These are phyloP conservation scores for Saraca asoca DNA, from an alignment of 331 rosid genomes.

Conservation along the genomic window DNA sequence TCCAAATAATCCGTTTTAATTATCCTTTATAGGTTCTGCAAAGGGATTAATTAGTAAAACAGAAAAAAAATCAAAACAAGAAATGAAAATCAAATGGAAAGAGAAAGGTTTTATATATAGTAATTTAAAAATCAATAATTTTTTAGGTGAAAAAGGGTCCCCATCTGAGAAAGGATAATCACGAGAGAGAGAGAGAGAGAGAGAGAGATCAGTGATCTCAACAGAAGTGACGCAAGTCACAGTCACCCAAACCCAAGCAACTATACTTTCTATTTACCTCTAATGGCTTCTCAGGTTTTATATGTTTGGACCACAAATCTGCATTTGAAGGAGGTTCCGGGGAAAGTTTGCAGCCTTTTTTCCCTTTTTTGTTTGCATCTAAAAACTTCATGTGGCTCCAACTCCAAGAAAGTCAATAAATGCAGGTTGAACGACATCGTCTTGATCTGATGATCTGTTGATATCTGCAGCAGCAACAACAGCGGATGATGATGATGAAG, in stretches of 20 bases:
- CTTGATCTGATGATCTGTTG: background rate
- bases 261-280: conserved; percentile 54
- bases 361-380: too few relatives aligned
- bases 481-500: conserved; percentile 43
- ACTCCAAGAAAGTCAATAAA: conserved; percentile 96
- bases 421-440: conserved; percentile 49
- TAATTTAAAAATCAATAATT: conserved; percentile 27
- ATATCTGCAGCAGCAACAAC: background rate
- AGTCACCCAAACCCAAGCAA: conserved; percentile 47
- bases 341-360: too few relatives aligned
- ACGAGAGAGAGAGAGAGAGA: conserved; percentile 14
- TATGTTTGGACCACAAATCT: conserved; percentile 62
- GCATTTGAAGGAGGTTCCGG: background rate
- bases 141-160: conserved; percentile 36
- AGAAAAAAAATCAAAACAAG: background rate
- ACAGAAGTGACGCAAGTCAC: conserved; percentile 44
- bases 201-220: conserved; percentile 38
- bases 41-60: too few relatives aligned
- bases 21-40: too few relatives aligned
- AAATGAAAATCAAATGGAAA: too few relatives aligned
- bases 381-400: conserved; percentile 61
- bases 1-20: too few relatives aligned
- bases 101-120: background rate
- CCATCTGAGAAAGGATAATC: conserved; percentile 35
- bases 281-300: conserved; percentile 51